phyloP scores from a whole-genome alignment of 345 rosid genomes.

The Lepidium aucheri region DNA sequence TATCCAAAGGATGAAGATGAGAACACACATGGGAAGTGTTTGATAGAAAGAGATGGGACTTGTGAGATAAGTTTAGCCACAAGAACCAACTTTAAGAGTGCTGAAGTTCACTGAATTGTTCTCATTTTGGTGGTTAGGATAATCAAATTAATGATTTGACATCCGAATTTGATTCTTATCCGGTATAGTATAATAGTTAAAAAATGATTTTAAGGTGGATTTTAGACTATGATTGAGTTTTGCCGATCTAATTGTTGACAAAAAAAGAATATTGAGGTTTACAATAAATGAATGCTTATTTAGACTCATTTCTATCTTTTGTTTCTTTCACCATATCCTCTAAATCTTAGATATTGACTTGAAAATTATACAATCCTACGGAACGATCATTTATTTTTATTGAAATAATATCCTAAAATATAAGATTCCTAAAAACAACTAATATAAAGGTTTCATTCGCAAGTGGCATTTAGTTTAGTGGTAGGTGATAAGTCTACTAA shows the following conservation, averaged over 20 bases:
- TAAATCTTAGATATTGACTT: constrained; percentile 15
- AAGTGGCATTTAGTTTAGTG: too few species aligned
- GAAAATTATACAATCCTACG: not conserved
- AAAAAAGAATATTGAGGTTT: too few species aligned
- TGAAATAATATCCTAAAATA: too few species aligned
- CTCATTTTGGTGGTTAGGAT: too few species aligned
- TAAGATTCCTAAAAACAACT: not conserved
- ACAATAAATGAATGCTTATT: constrained; percentile 37
- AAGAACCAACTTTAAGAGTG: constrained; percentile 34
- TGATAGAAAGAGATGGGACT: constrained; percentile 26
- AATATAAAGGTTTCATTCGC: not conserved
- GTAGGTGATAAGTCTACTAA: too few species aligned
- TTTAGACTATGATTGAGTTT: too few species aligned
- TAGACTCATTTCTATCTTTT: constrained; percentile 14
- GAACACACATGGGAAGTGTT: constrained; percentile 13
- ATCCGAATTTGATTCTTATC: too few species aligned
- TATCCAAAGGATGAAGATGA: not conserved
- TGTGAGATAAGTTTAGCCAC: constrained; percentile 31
- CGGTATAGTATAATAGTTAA: too few species aligned
- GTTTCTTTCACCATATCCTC: constrained; percentile 3
- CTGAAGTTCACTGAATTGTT: constrained; percentile 40
- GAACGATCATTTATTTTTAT: not conserved
- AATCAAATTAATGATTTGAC: too few species aligned
- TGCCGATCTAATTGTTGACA: too few species aligned
- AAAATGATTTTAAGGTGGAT: too few species aligned